Evolutionary conservation across 2,329 filamentous ascomycete species (phyloP).

Genomic region (Endocalyx cinctus): DNA sequence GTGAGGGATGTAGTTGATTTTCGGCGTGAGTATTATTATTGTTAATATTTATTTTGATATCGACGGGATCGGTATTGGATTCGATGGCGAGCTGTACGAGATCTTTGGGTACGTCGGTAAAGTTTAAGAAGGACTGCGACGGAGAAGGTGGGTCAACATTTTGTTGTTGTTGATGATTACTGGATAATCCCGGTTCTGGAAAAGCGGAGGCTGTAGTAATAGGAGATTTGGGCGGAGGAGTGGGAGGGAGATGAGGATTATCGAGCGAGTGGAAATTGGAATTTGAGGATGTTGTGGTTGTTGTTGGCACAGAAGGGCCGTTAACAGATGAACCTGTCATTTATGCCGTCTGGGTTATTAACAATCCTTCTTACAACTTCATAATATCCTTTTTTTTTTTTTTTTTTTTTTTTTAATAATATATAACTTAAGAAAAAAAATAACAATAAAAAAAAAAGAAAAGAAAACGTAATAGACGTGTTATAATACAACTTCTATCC

Average conservation of each 20-base stretch:
- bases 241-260: slow-evolving; percentile 3
- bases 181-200: slow-evolving; percentile 18
- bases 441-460: too few species aligned
- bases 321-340: slow-evolving; percentile 22
- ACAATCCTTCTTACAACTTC: slow-evolving; percentile 1
- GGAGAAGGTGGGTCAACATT: slow-evolving; percentile 21
- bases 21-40: slow-evolving; percentile 1
- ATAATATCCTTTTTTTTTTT: slow-evolving; percentile 2
- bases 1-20: slow-evolving; percentile 18
- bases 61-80: too few species aligned
- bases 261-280: slow-evolving; percentile 5
- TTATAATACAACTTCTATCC: too few species aligned
- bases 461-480: too few species aligned
- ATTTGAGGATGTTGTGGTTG: slow-evolving; percentile 9
- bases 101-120: slow-evolving; percentile 38
- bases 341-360: slow-evolving; percentile 12
- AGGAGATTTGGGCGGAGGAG: slow-evolving; percentile 8
- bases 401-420: too few species aligned
- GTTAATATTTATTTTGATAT: slow-evolving; percentile 10
- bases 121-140: slow-evolving; percentile 33
- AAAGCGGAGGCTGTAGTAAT: slow-evolving; percentile 16
- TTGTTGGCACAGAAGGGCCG: slow-evolving; percentile 17
- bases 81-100: slow-evolving; percentile 35
- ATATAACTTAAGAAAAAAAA: too few species aligned
- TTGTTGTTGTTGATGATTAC: slow-evolving; percentile 18